Evolutionary conservation across 2,329 filamentous ascomycete species (phyloP).

Genomic region (Aspergillus neotritici): DNA sequence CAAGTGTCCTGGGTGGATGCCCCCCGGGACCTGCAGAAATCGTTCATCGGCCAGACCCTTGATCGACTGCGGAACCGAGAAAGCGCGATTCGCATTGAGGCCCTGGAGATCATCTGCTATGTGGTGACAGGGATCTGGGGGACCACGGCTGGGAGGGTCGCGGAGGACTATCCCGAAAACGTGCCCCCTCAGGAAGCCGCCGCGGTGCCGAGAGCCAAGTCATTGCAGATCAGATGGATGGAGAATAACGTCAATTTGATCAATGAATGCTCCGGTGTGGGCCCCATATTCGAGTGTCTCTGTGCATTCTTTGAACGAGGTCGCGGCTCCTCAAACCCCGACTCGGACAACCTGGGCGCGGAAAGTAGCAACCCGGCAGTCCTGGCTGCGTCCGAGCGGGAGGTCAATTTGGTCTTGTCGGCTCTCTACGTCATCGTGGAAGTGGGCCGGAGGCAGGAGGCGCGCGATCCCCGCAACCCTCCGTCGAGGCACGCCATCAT

Average conservation of each 20-base stretch:
- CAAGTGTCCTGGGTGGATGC: slow-evolving; percentile 62
- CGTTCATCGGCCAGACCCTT: slow-evolving; percentile 37
- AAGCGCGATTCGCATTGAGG: slow-evolving; percentile 39
- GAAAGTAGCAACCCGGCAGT: slow-evolving; percentile 31
- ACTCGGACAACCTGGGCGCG: slow-evolving; percentile 22
- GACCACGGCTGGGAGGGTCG: slow-evolving; percentile 53
- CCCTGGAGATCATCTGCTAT: slow-evolving; percentile 44
- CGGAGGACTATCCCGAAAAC: slow-evolving; percentile 27
- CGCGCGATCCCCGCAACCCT: slow-evolving; percentile 18
- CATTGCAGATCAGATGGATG: slow-evolving; percentile 45
- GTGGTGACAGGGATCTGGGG: slow-evolving; percentile 65
- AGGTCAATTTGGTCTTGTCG: slow-evolving; percentile 40
- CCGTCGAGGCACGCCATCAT: slow-evolving; percentile 38
- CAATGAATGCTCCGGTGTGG: slow-evolving; percentile 31
- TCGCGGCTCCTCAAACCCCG: slow-evolving; percentile 20
- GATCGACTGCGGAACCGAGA: slow-evolving; percentile 35
- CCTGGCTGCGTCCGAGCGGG: slow-evolving; percentile 34
- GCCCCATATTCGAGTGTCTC: slow-evolving; percentile 34
- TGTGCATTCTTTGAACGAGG: slow-evolving; percentile 36
- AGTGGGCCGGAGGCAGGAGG: slow-evolving; percentile 34
- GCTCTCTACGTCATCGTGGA: slow-evolving; percentile 41
- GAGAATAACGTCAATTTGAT: slow-evolving; percentile 38
- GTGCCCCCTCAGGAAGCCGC: slow-evolving; percentile 31
- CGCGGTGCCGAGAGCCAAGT: slow-evolving; percentile 44
- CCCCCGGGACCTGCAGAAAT: slow-evolving; percentile 46